Base-by-base conservation (phyloP, 129 eudicot species). In the Flaveria brownii region DNA sequence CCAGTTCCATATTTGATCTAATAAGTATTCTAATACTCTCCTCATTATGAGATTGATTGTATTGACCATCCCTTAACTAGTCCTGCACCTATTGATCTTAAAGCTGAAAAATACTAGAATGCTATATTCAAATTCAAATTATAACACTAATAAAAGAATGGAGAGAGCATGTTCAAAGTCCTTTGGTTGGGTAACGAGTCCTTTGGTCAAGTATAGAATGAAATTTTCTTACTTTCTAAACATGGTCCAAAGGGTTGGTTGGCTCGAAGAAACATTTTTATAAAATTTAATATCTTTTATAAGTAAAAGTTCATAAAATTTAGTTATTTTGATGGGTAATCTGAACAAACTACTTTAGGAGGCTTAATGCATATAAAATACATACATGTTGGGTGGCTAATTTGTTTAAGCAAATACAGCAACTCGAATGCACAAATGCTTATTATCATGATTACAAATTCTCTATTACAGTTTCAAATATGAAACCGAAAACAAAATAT, bases 401-500 rank as follows among this genome's bases (percentile, higher is more conserved):
- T 28, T 28, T 28, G 4, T 28, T 28, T 28, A 28, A 28, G 33
- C 33, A 28, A 28, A 28, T 28, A 28, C 15, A 61, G 22, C 22
- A 20, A 25, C 41, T n/a, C 17, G 6, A 10, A 9, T 23, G 39
- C 20, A 30, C 14, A 52, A 71, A 26, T 52, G 76, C 65, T 1
- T 25, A 25, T 71, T 28, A 33, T 11, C 57, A 26, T 71, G 49
- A 46, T 71, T 74, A 41, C 69, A 28, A 6, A 56, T 30, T 22
- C 17, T 82, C 51, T 71, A 64, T 16, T 76, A 39, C 87, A 90
- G 95, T 52, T 78, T 20, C 87, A 60, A 83, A 60, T 83, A 42
- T 82, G 70, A 81, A 79, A 70, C 78, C 95, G 11, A 90, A 85
- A 78, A 81, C 88, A 56, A 49, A 72, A 14, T 73, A 68, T 77